Percentiles rank a stretch among this genome's conserved stretches.
These are phyloP conservation scores for Clarireedia sp. DNA, from an alignment of 2,329 filamentous ascomycete genomes.

Conservation along the genomic window DNA sequence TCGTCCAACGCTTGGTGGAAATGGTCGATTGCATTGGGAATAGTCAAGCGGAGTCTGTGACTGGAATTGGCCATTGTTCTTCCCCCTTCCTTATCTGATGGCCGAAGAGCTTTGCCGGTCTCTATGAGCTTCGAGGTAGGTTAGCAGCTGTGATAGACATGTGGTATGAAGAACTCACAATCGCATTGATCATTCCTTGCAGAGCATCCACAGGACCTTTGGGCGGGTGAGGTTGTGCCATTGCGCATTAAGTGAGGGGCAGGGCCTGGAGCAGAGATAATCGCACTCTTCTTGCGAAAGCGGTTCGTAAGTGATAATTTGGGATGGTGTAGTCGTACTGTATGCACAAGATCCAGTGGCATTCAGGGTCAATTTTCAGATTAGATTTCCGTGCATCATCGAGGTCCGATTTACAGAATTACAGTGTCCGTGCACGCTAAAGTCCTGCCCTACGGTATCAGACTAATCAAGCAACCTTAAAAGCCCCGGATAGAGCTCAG, in stretches of 20 bases:
- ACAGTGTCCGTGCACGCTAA: no score
- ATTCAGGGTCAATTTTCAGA: no score
- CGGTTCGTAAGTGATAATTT: no score
- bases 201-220: constrained; percentile 33
- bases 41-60: constrained; percentile 18
- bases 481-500: no score
- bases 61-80: constrained; percentile 30
- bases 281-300: not conserved
- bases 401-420: no score
- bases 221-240: constrained; percentile 15
- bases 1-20: constrained; percentile 47
- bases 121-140: constrained; percentile 42
- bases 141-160: constrained; percentile 6
- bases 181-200: constrained; percentile 46
- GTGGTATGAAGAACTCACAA: constrained; percentile 36
- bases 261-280: not conserved
- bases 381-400: no score
- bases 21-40: constrained; percentile 25
- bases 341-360: no score
- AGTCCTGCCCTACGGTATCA: no score
- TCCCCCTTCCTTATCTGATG: constrained; percentile 39
- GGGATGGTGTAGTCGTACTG: no score
- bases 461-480: no score
- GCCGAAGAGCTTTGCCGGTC: constrained; percentile 48
- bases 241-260: constrained; percentile 2